Base-by-base conservation (phyloP, 2,329 filamentous ascomycete species). In the Teratosphaeria zuluensis region DNA sequence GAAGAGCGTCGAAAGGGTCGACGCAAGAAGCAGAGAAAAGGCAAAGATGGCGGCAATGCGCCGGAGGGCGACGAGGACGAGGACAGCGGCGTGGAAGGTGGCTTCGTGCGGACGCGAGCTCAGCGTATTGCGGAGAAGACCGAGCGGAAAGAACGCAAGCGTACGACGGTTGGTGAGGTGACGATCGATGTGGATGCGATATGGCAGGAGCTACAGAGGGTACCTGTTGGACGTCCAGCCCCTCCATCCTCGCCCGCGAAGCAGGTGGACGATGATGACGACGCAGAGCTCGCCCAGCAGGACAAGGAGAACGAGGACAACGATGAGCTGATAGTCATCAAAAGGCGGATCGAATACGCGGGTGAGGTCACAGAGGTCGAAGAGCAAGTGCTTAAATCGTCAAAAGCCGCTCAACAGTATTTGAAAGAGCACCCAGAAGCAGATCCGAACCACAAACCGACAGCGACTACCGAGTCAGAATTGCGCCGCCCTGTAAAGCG, bases 261-360 rank as follows among this genome's bases (percentile, higher is more conserved):
- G 8, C 58, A 57, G 8, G 62, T 61, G 59, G 61, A 65, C 42
- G 54, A 57, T n/a, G 60, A 65, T 54, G 62, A 63, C 59, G 4
- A 6, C 8, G n/a, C 21, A 6, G 42, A 48, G 4, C 16, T 19
- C 5, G 16, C 42, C n/a, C 57, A 65, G 55, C 62, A 63, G 4
- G 58, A 66, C 28, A 65, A 66, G 62, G 65, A 68, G 46, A 67
- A 67, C 35, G 58, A 58, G 21, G 16, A 48, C 31, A 42, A 56
- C 8, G 75, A 80, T 53, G 76, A 80, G 56, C 77, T 76, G 64
- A 76, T 84, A 59, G 80, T 76, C 48, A 83, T 84, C 64, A 81
- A 78, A 63, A 76, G 80, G 31, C 81, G 75, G n/a, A 82, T 82
- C 68, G 78, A 79, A 56, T 84, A 82, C 64, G 81, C 81, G 1